phyloP scores from a whole-genome alignment of 768 basidiomycete species.

The Xerocomellus amylosporus region DNA sequence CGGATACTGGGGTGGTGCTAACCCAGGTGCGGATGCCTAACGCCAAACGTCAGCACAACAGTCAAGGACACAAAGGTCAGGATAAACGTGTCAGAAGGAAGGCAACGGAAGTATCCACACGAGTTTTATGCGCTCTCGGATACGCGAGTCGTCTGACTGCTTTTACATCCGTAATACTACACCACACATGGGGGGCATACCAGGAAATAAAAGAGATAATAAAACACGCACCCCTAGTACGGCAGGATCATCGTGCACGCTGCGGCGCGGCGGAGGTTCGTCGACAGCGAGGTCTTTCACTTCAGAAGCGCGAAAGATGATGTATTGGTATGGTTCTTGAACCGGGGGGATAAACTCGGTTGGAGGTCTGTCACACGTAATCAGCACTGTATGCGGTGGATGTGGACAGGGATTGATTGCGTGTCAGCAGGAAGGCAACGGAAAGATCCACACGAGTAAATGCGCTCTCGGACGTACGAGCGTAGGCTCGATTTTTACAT shows the following conservation, averaged over 20 bases:
- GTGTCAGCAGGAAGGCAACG: slow-evolving; percentile 66
- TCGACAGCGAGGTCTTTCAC: slow-evolving; percentile 89
- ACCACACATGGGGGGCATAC: slow-evolving; percentile 28
- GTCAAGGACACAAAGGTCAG: not conserved
- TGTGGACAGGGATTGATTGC: not conserved
- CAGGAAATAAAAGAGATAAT: not conserved
- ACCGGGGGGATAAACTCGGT: slow-evolving; percentile 81
- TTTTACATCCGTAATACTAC: slow-evolving; percentile 47
- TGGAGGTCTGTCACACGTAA: slow-evolving; percentile 49
- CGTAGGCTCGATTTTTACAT: slow-evolving; percentile 40
- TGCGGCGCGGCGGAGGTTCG: slow-evolving; percentile 55
- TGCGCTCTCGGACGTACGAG: slow-evolving; percentile 43
- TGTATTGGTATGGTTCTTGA: slow-evolving; percentile 82
- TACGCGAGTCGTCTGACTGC: slow-evolving; percentile 31
- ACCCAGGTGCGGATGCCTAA: slow-evolving; percentile 50
- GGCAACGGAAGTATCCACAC: slow-evolving; percentile 60
- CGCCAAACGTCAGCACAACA: slow-evolving; percentile 12
- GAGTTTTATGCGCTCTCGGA: slow-evolving; percentile 46
- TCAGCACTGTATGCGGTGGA: slow-evolving; percentile 22
- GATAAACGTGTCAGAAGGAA: slow-evolving; percentile 49
- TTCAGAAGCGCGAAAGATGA: slow-evolving; percentile 88
- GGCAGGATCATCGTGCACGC: slow-evolving; percentile 81
- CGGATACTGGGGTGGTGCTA: slow-evolving; percentile 30
- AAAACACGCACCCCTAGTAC: slow-evolving; percentile 66
- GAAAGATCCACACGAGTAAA: slow-evolving; percentile 52